Evolutionary conservation across 1,284 basidiomycete species (phyloP), one percentile per base, ranked within the genome.

Genomic region (Moesziomyces antarcticus): DNA sequence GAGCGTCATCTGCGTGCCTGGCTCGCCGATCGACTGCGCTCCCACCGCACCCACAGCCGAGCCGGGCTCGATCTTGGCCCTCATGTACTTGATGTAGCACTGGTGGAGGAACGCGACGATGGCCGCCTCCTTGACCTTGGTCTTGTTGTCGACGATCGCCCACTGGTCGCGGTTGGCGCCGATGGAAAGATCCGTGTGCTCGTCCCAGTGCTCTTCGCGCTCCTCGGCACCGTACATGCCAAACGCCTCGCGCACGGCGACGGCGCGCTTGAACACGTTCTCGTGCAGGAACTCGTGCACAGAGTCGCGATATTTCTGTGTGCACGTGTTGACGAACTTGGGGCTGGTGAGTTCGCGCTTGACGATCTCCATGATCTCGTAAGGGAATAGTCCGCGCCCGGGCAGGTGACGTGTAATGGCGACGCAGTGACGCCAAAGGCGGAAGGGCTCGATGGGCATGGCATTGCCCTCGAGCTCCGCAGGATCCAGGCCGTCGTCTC

Each of bases 1-100:
- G 75, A 99, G 86, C 8, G 97, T 99, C 97, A 99, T 99, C 84
- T 99, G 97, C 3, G 97, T 99, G 59, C 97, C 97, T 1, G 97
- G 97, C 85, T 99, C 97, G 84, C 97, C 97, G 73, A 99, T 99
- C 8, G 97, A 99, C 84, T 99, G 97, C 1, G 97, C 97, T 18
- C 97, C 97, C 48, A 99, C 94, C 18, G 97, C 97, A 52, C 97
- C 97, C 20, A 99, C 97, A 6, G 97, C 98, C 16, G 78, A 79
- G 44, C 81, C 84, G 16, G 78, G 78, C 68, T 83, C 80, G 48
- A 84, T 75, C 67, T 82, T 82, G 59, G 82, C 82, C 42, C 72
- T 71, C 73, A 83, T 80, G 66, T 83, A 84, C 70, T 85, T 93
- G 27, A 90, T 90, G 89, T 93, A 93, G 84, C 94, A 97, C 56